Base-by-base conservation (phyloP, 2,329 filamentous ascomycete species). In the Endoconidiophora laricicola region DNA sequence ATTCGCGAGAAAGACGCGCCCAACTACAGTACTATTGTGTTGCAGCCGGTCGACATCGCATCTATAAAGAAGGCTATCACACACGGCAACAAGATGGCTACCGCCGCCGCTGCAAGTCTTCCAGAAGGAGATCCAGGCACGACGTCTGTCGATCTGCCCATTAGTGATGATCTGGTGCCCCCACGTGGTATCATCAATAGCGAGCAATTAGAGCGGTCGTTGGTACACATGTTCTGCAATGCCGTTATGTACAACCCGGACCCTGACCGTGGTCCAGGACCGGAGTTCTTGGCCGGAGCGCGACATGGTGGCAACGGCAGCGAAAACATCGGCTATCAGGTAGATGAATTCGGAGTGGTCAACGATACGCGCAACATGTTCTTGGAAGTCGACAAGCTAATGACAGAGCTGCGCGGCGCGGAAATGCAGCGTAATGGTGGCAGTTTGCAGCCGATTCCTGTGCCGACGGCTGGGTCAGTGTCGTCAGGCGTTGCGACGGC, bases 191-290 rank as follows among this genome's bases (percentile, higher is more conserved):
- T 96, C 58, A 85, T 96, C 63, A 96, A 96, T 63, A 88, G 84
- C 46, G 79, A 83, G 1, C 91, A 96, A 62, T 72, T 96, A 14
- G 90, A 96, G 64, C 86, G 87, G 56, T 90, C 96, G 62, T 69
- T 96, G 9, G 86, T 93, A 58, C 84, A 93, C 58, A 95, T 96
- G 85, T 94, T 96, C 63, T 86, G 87, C 57, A 96, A 96, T 60
- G 90, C 91, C 16, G 83, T 95, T 64, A 96, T 98, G 91, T 98
- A 94, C 69, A 96, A 96, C 58, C 80, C 84, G 0, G 86, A 94
- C 55, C 79, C 82, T 0, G 71, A 83, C 56, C 76, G 81, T 23
- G 82, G 83, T 0, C 78, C 82, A 7, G 81, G 81, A 0, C 69
- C 72, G 2, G 67, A 71, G 0, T 83, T 87, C 55, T 62, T 75